Base-by-base conservation (phyloP, 345 rosid species). In the Passiflora organensis region DNA sequence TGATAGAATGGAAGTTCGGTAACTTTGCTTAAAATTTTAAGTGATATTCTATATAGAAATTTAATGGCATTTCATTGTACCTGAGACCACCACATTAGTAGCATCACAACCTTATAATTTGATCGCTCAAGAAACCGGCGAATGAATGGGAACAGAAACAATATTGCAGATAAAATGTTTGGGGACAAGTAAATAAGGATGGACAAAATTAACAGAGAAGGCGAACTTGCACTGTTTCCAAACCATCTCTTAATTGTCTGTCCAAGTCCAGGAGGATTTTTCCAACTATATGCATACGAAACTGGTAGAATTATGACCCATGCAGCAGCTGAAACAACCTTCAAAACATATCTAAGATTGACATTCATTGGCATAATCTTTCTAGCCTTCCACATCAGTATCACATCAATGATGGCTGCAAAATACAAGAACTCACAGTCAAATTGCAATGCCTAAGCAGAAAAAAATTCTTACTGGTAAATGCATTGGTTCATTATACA, bases 51-150 rank as follows among this genome's bases (percentile, higher is more conserved):
- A n/a, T n/a, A n/a, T n/a, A n/a, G n/a, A n/a, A n/a, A n/a, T n/a
- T n/a, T n/a, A n/a, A n/a, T n/a, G n/a, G n/a, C n/a, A n/a, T n/a
- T n/a, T n/a, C n/a, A n/a, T n/a, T n/a, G 49, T 76, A 89, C 99
- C 95, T 94, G 99, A 47, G 99, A 89, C 99, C 99, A 94, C 99
- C 99, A 94, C 99, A 94, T 94, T 83, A 83, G 78, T 60, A 94
- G 85, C 97, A 87, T 94, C 64, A 87, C 80, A 65, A 94, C 73
- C 81, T 66, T 87, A 63, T 75, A 81, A 76, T 94, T 70, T 51
- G 97, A 87, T 55, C 90, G 77, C 82, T 94, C 99, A 53, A 94
- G 99, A 80, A 80, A 80, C 51, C 99, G 95, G 18, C 99, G 91
- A 53, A 89, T 55, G 42, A 79, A 77, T 48, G 99, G 99, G 68